Conservation (phyloP, 2,329 filamentous ascomycete genomes). For the Cryphonectria naterciae region DNA sequence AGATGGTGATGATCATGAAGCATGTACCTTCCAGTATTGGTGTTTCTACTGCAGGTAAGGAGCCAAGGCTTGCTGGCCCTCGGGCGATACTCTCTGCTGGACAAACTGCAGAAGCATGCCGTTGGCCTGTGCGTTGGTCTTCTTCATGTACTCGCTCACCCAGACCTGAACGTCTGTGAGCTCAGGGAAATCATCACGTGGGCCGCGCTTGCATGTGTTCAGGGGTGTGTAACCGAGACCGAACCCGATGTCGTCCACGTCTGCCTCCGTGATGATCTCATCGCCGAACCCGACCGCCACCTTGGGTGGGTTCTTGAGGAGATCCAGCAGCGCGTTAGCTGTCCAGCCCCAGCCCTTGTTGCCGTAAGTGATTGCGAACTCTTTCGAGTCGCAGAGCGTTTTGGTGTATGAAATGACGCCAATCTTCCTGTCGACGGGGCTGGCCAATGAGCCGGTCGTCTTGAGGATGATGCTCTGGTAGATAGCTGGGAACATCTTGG, state of each 20-base stretch:
- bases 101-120: slow-evolving; percentile 75
- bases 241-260: slow-evolving; percentile 94
- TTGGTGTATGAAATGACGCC: slow-evolving; percentile 94
- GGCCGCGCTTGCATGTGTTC: slow-evolving; percentile 80
- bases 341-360: slow-evolving; percentile 91
- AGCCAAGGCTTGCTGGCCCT: slow-evolving; percentile 59
- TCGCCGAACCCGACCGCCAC: slow-evolving; percentile 68
- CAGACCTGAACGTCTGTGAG: slow-evolving; percentile 81
- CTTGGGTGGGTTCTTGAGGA: slow-evolving; percentile 83
- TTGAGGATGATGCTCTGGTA: slow-evolving; percentile 88
- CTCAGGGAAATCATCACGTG: slow-evolving; percentile 83
- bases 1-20: background rate
- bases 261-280: slow-evolving; percentile 81
- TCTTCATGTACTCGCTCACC: slow-evolving; percentile 78
- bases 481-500: slow-evolving; percentile 78
- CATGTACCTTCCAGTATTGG: background rate
- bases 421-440: slow-evolving; percentile 88
- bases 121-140: slow-evolving; percentile 73
- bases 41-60: slow-evolving; percentile 51
- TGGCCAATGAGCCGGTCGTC: slow-evolving; percentile 84
- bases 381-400: slow-evolving; percentile 82
- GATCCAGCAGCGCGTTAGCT: slow-evolving; percentile 83
- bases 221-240: slow-evolving; percentile 92
- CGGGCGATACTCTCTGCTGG: slow-evolving; percentile 67
- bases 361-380: slow-evolving; percentile 76